These are phyloP conservation scores for Colletotrichum cereale DNA, from an alignment of 2,329 filamentous ascomycete species.

Conservation along the genomic window DNA sequence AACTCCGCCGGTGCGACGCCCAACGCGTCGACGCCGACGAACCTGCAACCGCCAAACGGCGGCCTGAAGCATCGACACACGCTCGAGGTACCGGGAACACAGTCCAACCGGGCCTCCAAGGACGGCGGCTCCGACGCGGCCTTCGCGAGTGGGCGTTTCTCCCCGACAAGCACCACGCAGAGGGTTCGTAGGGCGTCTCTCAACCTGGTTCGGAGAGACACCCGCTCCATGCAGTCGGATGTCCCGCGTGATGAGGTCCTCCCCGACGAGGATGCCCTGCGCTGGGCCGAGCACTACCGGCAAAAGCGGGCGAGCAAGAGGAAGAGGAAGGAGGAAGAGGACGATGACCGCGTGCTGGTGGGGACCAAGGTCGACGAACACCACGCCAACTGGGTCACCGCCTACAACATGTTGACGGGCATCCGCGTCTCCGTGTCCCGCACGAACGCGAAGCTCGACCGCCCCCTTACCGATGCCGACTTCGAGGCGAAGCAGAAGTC, in stretches of 20 bases:
- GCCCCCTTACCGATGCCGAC: constrained; percentile 88
- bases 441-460: constrained; percentile 96
- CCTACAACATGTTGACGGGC: constrained; percentile 99
- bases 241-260: constrained; percentile 84
- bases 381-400: constrained; percentile 96
- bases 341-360: constrained; percentile 94
- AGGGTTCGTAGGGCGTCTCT: constrained; percentile 81
- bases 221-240: constrained; percentile 88
- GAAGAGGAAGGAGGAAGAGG: constrained; percentile 84
- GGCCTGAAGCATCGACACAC: constrained; percentile 86
- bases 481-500: constrained; percentile 97
- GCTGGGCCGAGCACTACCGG: constrained; percentile 93
- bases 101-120: constrained; percentile 76
- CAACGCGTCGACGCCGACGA: constrained; percentile 59
- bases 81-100: constrained; percentile 82
- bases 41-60: constrained; percentile 65
- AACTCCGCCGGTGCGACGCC: constrained; percentile 53
- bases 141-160: constrained; percentile 84
- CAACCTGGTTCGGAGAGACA: constrained; percentile 82
- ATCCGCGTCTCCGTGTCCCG: constrained; percentile 97
- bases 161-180: constrained; percentile 70
- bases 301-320: constrained; percentile 92
- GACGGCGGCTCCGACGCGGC: constrained; percentile 77
- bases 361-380: constrained; percentile 98
- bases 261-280: constrained; percentile 89